Base-by-base conservation (phyloP, 371 early-diverging fungal species). In the Lichtheimia corymbifera region DNA sequence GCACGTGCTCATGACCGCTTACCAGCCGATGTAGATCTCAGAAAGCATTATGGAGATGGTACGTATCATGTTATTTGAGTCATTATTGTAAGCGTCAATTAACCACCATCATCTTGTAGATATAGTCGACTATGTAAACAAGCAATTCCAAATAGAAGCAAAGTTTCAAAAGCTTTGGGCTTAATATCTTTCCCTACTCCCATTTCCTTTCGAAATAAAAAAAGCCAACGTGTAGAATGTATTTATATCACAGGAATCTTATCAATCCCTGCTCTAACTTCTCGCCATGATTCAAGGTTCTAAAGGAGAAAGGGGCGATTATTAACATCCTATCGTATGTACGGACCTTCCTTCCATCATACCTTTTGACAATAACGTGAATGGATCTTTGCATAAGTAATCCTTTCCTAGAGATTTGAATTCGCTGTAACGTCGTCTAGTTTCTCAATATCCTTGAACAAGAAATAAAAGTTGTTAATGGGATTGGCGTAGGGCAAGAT, bases 361-460 rank as follows among this genome's bases (percentile, higher is more conserved):
- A 88, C 89, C 84, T 87, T 88, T 70, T 87, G 86, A 53, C 92
- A 91, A 81, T 91, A 94, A 52, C 90, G 89, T 44, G 90, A 77
- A 54, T 93, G 93, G 45, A 89, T 86, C 55, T 88, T 86, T n/a
- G 96, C 94, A 76, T 89, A 91, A 15, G 84, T 86, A 42, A 92
- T 71, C 73, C 58, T 83, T 89, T 64, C 95, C 82, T 55, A 98
- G 77, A 5, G 93, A 88, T 68, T 97, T 97, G 61, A 98, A 98
- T 72, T 98, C 99, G 52, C 96, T 95, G 72, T 98, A 98, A 47
- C 80, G 67, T 47, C 66, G 69, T 47, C 62, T 73, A 20, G 78
- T 70, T 58, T n/a, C n/a, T 72, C 72, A 12, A 68, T 69, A 52
- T 72, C 68, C 78, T 77, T 55, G 49, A n/a, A 65, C 27, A 27